Base-by-base conservation (phyloP, 1,284 basidiomycete species). In the Pseudozyma pruni region DNA sequence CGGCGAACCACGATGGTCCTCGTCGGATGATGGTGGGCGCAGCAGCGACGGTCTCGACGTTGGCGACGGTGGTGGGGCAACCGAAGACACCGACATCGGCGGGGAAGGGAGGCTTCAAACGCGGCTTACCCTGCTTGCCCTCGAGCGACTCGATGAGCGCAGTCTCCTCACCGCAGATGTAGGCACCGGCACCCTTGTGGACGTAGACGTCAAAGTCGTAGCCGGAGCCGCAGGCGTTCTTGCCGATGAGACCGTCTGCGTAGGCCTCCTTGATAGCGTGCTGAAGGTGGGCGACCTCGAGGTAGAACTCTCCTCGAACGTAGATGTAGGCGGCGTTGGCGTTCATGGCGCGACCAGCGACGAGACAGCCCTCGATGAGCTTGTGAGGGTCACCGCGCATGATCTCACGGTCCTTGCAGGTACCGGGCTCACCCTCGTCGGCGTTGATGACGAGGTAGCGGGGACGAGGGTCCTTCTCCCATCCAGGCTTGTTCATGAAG, bases 41-140 rank as follows among this genome's bases (percentile, higher is more conserved):
- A 38, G 98, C 95, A 31, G 95, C 90, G 59, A 98, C 93, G 7
- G 95, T 98, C 86, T 98, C 96, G 61, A 98, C 94, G 81, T 98
- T 98, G 52, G 95, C 94, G 43, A 98, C 95, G 9, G 96, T 98
- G 2, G 93, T 92, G 1, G 94, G 94, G 84, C 93, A 97, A 9
- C 94, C 94, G 80, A 98, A 98, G 39, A 97, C 86, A 60, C 94
- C 94, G 45, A 98, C 94, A 75, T 98, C 94, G 64, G 95, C 95
- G 14, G 95, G 95, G 89, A 98, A 98, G 40, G 95, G 96, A n/a
- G 95, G 95, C 87, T 98, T 98, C 78, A 98, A 87, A 72, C 95
- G 88, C 3, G 95, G 95, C 84, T 98, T 98, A 40, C 95, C 95
- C 85, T 98, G 95, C 85, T 98, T 98, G 37, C 95, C 86, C 85